Conservation (phyloP, 2,329 filamentous ascomycete genomes). For the Alternaria tenuissima region DNA sequence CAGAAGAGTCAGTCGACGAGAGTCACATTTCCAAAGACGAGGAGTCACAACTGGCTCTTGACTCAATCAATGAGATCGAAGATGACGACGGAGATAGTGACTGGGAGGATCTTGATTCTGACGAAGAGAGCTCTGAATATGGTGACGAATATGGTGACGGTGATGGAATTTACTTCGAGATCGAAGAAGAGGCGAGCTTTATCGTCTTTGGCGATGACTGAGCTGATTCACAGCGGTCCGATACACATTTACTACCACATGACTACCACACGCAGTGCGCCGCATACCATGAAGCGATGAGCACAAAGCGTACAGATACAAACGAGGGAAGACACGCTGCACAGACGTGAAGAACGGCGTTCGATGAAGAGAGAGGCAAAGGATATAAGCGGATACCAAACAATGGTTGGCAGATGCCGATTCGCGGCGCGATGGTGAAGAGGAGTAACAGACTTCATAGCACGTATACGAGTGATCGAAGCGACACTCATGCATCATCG, state of each 20-base stretch:
- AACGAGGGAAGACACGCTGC: not conserved
- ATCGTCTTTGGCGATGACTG: slow-evolving; percentile 36
- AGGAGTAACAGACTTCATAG: not conserved
- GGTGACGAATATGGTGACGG: slow-evolving; percentile 28
- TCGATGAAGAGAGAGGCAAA: not conserved
- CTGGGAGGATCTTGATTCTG: slow-evolving; percentile 32
- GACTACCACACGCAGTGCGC: not conserved
- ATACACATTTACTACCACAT: not conserved
- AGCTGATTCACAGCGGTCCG: slow-evolving; percentile 2
- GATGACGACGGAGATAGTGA: slow-evolving; percentile 32
- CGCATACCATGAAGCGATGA: not conserved
- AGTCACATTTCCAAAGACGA: not conserved
- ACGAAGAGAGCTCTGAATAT: slow-evolving; percentile 9
- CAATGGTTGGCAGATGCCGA: not conserved
- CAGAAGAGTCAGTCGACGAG: slow-evolving; percentile 1
- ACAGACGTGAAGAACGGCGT: not conserved
- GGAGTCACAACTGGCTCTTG: slow-evolving; percentile 4
- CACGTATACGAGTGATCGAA: not conserved
- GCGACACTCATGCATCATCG: not conserved
- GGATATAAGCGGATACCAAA: not conserved
- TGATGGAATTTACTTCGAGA: slow-evolving; percentile 22
- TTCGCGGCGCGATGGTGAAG: not conserved
- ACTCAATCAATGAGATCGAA: slow-evolving; percentile 12
- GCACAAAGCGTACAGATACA: not conserved
- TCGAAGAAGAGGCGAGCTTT: slow-evolving; percentile 30